Evolutionary conservation across 2,329 filamentous ascomycete species (phyloP).

Genomic region (Venturia nashicola): DNA sequence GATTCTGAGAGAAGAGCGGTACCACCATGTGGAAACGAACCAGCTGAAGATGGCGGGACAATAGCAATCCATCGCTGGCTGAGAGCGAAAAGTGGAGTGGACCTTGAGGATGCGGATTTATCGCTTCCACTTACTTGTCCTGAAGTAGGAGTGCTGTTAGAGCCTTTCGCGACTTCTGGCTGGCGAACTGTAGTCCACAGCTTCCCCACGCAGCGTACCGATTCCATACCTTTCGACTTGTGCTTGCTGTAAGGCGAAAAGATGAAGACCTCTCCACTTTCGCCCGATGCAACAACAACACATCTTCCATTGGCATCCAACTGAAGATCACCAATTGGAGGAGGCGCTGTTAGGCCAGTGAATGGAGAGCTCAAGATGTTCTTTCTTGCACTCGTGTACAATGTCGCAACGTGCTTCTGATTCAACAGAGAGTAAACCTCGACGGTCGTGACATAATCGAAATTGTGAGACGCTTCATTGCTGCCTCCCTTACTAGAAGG

Average conservation of each 20-base stretch:
- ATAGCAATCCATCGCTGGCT: slow-evolving; percentile 67
- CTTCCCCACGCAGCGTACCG: slow-evolving; percentile 59
- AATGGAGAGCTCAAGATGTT: slow-evolving; percentile 32
- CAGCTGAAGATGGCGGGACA: slow-evolving; percentile 57
- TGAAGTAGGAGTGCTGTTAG: slow-evolving; percentile 22
- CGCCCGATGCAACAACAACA: slow-evolving; percentile 63
- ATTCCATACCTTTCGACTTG: slow-evolving; percentile 11
- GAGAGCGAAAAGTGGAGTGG: slow-evolving; percentile 55
- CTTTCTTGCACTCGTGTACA: slow-evolving; percentile 58
- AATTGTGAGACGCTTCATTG: background rate
- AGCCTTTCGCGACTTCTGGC: slow-evolving; percentile 19
- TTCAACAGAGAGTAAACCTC: slow-evolving; percentile 78
- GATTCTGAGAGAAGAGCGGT: slow-evolving; percentile 40
- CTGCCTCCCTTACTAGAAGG: slow-evolving; percentile 18
- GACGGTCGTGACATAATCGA: slow-evolving; percentile 72
- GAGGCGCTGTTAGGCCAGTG: slow-evolving; percentile 47
- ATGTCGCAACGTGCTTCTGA: slow-evolving; percentile 56
- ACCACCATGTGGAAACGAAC: slow-evolving; percentile 56
- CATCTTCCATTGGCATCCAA: slow-evolving; percentile 62
- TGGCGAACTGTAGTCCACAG: slow-evolving; percentile 78
- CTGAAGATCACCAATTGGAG: slow-evolving; percentile 59
- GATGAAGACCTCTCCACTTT: slow-evolving; percentile 78
- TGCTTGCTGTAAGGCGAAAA: slow-evolving; percentile 31
- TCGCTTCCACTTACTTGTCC: slow-evolving; percentile 18
- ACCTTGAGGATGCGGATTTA: slow-evolving; percentile 28